Evolutionary conservation across 495 filamentous ascomycete genomes (phyloP), one percentile per base, ranked within the genome.

Genomic region (Hypoxylon crocopeplum): DNA sequence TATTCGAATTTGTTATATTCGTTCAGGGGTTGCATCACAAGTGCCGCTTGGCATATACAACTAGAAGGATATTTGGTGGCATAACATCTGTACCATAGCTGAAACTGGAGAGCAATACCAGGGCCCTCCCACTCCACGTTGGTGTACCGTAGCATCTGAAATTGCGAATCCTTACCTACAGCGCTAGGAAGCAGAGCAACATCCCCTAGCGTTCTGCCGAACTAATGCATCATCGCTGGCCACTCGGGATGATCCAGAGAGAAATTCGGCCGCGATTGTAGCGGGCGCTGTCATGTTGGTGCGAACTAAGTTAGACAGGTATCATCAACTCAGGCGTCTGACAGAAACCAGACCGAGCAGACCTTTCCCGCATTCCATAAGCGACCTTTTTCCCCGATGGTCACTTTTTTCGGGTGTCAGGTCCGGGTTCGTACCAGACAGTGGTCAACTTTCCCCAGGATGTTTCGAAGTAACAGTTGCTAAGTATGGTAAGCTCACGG

Each of bases 31-130:
- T 25, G 29, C 21, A 37, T 34, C 10, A 44, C 37, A 55, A 50
- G 34, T 55, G 27, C 44, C 36, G 29, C 50, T 62, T 62, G 50
- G 58, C 58, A 37, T 62, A 62, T 62, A 50, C 58, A 50, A 37
- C 30, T 62, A 62, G 29, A 48, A 45, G 37, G 20, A 55, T 55
- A 17, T 25, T 20, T 20, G 16, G 25, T 30, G 39, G 40, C 47
- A 22, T 30, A 42, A 48, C 42, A 21, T 30, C 13, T 29, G 27
- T 15, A 41, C 45, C 21, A 33, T 60, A 11, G 27, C 41, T 41
- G 25, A 48, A 48, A 37, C 16, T 36, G 37, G 29, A 13, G 41
- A 32, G 12, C 33, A 16, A 46, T 7, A 36, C 22, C 8, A 27
- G 40, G 41, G 19, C 12, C 25, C 24, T 45, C 3, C 19, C 37